Conservation (phyloP, 169 alveolate species). For the Plasmodium yoelii region DNA sequence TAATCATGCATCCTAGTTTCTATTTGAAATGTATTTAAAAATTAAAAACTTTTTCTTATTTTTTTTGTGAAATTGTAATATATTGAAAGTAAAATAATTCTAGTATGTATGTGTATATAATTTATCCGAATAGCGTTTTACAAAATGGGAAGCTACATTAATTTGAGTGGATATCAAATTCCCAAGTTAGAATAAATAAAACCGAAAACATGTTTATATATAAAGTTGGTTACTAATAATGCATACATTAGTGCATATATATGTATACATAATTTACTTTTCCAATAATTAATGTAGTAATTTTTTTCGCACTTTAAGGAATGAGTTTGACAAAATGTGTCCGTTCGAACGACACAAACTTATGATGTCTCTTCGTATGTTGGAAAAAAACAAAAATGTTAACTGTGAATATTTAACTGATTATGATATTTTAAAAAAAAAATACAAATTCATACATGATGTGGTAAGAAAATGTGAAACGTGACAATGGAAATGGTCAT, state of each 20-base stretch:
- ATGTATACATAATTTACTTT: neutral
- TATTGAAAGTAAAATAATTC: too few relatives aligned
- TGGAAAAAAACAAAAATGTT: constrained; percentile 26
- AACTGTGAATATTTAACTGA: constrained; percentile 24
- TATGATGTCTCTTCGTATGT: constrained; percentile 50
- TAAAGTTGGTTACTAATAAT: neutral
- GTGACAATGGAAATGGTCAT: neutral
- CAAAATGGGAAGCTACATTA: constrained; percentile 23
- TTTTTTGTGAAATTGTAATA: neutral
- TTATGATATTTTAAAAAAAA: constrained; percentile 39
- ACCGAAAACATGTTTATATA: neutral
- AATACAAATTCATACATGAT: constrained; percentile 53
- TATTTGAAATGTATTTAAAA: neutral
- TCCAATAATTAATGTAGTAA: too few relatives aligned
- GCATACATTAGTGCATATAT: neutral
- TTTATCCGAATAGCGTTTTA: neutral
- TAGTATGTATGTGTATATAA: too few relatives aligned
- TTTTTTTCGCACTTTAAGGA: constrained; percentile 2
- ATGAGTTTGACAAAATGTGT: constrained; percentile 24
- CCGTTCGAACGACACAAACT: constrained; percentile 57
- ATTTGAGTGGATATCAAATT: constrained; percentile 40
- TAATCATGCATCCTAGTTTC: too few relatives aligned
- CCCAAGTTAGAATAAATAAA: constrained; percentile 18
- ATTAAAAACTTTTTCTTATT: neutral
- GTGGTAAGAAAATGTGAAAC: constrained; percentile 12